Evolutionary conservation across 345 rosid species (phyloP).

Genomic region (Odontarrhena argentea): DNA sequence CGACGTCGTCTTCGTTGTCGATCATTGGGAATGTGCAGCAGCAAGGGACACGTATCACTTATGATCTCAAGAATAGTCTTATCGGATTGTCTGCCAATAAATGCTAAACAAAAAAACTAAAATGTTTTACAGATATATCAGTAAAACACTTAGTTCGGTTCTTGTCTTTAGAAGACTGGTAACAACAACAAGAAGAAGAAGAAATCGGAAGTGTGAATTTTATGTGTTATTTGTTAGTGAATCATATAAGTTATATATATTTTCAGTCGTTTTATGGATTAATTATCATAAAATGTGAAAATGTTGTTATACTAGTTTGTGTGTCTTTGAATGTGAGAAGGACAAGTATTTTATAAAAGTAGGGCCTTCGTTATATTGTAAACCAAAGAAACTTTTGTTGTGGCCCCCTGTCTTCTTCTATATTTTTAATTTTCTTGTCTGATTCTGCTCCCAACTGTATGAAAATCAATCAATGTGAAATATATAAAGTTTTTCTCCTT

Average conservation of each 20-base stretch:
- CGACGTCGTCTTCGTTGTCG: conserved; percentile 75
- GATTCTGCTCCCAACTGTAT: conserved; percentile 3
- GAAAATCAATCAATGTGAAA: conserved; percentile 18
- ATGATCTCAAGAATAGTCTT: conserved; percentile 62
- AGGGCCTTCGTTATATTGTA: neutral
- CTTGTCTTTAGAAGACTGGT: neutral
- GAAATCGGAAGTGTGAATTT: conserved; percentile 34
- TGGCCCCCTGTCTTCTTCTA: conserved; percentile 20
- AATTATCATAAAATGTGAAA: conserved; percentile 6
- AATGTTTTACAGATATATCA: conserved; percentile 36
- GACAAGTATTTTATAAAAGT: neutral
- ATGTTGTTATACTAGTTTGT: neutral
- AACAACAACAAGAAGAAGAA: neutral
- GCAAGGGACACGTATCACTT: conserved; percentile 89
- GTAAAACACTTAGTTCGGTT: conserved; percentile 34
- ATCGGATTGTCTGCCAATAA: conserved; percentile 67
- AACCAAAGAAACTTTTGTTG: conserved; percentile 5
- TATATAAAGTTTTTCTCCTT: too few species aligned
- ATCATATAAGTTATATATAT: conserved; percentile 20
- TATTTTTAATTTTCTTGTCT: conserved; percentile 1
- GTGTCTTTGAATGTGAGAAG: neutral
- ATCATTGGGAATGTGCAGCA: conserved; percentile 97
- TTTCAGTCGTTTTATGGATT: conserved; percentile 12
- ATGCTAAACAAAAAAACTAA: conserved; percentile 48
- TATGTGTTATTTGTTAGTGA: neutral